Evolutionary conservation across 176 grass and related monocot genomes (phyloP).

Genomic region (Lolium rigidum): DNA sequence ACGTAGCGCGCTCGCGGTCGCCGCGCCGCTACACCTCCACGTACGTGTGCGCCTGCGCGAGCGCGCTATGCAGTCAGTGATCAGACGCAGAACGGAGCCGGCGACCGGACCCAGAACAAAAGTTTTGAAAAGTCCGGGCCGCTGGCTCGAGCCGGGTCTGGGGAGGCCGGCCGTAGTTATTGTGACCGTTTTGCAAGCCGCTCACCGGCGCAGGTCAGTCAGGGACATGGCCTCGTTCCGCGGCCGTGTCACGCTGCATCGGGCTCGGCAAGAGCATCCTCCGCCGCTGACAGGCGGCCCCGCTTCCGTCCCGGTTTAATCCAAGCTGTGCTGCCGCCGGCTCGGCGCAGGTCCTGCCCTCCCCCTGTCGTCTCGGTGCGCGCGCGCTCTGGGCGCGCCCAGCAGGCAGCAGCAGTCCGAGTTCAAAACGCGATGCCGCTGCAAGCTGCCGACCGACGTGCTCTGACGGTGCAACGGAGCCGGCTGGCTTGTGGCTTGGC

Average conservation of each 20-base stretch:
- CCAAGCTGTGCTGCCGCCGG: not conserved
- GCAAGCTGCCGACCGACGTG: not conserved
- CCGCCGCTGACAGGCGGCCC: not conserved
- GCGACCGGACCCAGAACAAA: not conserved
- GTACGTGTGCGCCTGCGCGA: not conserved
- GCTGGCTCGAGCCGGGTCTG: not conserved
- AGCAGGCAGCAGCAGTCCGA: not conserved
- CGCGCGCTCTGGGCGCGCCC: not conserved
- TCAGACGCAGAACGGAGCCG: not conserved
- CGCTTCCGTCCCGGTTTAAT: not conserved
- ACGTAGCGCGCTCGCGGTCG: too few relatives aligned
- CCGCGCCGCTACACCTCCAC: too few relatives aligned
- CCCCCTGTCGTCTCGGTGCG: slow-evolving; percentile 47
- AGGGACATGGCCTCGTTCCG: slow-evolving; percentile 23
- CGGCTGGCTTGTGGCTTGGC: not conserved
- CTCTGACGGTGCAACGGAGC: not conserved
- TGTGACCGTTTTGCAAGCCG: slow-evolving; percentile 45
- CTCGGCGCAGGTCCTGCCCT: slow-evolving; percentile 25
- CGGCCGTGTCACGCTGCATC: slow-evolving; percentile 12
- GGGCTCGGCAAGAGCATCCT: not conserved
- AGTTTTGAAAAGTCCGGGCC: slow-evolving; percentile 38
- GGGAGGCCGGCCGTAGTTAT: slow-evolving; percentile 28
- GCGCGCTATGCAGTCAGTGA: slow-evolving; percentile 2
- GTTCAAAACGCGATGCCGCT: slow-evolving; percentile 42
- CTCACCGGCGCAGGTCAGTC: not conserved